A percentile compares a stretch with the other conserved stretches of the same genome.
These are phyloP conservation scores for Aspergillus neotritici DNA, from an alignment of 2,329 filamentous ascomycete genomes.

Conservation along the genomic window DNA sequence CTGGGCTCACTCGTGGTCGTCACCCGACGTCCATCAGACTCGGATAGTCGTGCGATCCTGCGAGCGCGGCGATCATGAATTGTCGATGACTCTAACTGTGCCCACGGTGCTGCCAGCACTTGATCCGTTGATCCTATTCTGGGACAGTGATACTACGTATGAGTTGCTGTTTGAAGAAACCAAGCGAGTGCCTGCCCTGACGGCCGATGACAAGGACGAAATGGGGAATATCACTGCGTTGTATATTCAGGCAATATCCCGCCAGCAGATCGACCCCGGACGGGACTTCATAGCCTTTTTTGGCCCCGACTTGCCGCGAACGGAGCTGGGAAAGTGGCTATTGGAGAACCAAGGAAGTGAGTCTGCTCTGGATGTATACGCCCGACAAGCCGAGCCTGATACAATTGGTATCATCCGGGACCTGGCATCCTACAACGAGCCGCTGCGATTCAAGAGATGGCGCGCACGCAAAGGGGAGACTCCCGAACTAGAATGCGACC, in stretches of 20 bases:
- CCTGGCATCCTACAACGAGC: slow-evolving; percentile 17
- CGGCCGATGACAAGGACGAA: slow-evolving; percentile 17
- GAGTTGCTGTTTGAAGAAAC: slow-evolving; percentile 15
- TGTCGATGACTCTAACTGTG: slow-evolving; percentile 18
- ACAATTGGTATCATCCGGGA: slow-evolving; percentile 26
- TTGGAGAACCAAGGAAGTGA: slow-evolving; percentile 16
- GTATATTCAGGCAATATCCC: slow-evolving; percentile 22
- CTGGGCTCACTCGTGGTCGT: slow-evolving; percentile 24
- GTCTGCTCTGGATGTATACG: slow-evolving; percentile 18
- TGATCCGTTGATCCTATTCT: slow-evolving; percentile 23
- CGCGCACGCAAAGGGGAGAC: slow-evolving; percentile 5
- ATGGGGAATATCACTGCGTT: slow-evolving; percentile 30
- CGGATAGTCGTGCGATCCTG: slow-evolving; percentile 17
- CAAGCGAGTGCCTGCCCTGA: slow-evolving; percentile 5
- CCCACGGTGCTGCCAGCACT: slow-evolving; percentile 16
- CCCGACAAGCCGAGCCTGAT: slow-evolving; percentile 1
- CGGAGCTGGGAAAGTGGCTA: slow-evolving; percentile 19
- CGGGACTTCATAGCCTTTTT: slow-evolving; percentile 27
- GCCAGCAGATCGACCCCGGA: not conserved
- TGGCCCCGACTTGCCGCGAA: slow-evolving; percentile 15
- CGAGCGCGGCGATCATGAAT: slow-evolving; percentile 7
- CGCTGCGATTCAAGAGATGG: slow-evolving; percentile 24
- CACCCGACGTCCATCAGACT: slow-evolving; percentile 17
- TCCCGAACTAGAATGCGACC: slow-evolving; percentile 22
- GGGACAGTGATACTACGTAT: slow-evolving; percentile 22